Evolutionary conservation across 2,329 filamentous ascomycete species (phyloP).

Genomic region (Pseudodiploospora longispora): DNA sequence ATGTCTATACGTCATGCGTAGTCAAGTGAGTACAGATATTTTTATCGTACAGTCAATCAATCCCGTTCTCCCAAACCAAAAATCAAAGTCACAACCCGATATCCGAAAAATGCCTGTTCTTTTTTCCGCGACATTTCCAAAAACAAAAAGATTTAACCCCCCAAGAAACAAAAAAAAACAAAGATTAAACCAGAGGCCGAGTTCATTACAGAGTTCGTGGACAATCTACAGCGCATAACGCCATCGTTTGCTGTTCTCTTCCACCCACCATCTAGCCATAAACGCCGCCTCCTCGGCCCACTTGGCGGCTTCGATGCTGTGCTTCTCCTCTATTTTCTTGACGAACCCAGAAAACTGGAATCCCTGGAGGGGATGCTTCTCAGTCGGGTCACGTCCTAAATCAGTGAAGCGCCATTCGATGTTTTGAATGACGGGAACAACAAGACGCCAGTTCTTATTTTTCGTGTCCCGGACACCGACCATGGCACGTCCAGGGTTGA

Average conservation of each 20-base stretch:
- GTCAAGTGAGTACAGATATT: too few relatives aligned
- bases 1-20: too few relatives aligned
- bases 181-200: too few relatives aligned
- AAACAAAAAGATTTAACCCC: too few relatives aligned
- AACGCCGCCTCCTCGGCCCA: slow-evolving; percentile 26
- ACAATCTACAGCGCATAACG: slow-evolving; percentile 14
- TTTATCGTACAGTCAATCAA: too few relatives aligned
- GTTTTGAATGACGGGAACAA: slow-evolving; percentile 16
- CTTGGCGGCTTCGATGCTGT: slow-evolving; percentile 19
- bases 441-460: slow-evolving; percentile 14
- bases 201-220: too few relatives aligned
- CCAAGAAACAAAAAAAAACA: too few relatives aligned
- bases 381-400: slow-evolving; percentile 17
- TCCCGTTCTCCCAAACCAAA: too few relatives aligned
- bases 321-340: slow-evolving; percentile 12
- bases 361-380: background rate
- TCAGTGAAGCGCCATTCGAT: slow-evolving; percentile 26
- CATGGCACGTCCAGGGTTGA: slow-evolving; percentile 18
- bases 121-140: too few relatives aligned
- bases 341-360: slow-evolving; percentile 12
- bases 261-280: slow-evolving; percentile 25
- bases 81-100: too few relatives aligned
- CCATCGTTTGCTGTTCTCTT: slow-evolving; percentile 27
- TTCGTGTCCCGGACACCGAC: slow-evolving; percentile 14
- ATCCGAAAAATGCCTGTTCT: too few relatives aligned